Evolutionary conservation across 805 yeast genomes (phyloP), one percentile per base, ranked within the genome.

Genomic region (Phaffomyces thermotolerans): DNA sequence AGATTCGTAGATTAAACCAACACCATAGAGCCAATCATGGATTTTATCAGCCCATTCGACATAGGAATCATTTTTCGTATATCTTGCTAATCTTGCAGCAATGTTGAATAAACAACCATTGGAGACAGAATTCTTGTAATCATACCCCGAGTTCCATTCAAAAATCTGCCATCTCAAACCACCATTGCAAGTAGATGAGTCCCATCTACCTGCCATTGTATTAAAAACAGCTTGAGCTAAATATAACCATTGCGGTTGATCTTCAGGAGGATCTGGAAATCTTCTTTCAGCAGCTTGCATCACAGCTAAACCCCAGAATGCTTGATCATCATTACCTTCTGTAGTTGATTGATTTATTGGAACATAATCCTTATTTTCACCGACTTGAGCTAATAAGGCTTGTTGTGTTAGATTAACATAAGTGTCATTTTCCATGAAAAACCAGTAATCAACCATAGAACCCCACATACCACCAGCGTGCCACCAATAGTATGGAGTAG

Each of bases 251-350:
- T 76, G 75, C 25, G 84, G 84, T 44, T 75, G 64, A 30, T 65
- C 71, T 1, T 52, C 46, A 62, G 75, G 67, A 1, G 90, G 89
- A 55, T 85, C 84, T 6, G 85, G 69, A 64, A 88, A 88, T 64
- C 84, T 84, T 58, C 84, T 75, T 58, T 87, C 96, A 2, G 88
- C 82, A 1, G 95, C 95, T 15, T 75, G 78, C 84, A 87, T 80
- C 3, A 72, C 93, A 2, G 93, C 83, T 37, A 88, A 69, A 1
- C 95, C 96, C 96, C 96, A 87, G 59, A 88, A 84, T 0, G 86
- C 95, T 65, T 87, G 96, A 70, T 87, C 96, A 70, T 87, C 96
- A 59, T 87, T 87, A 63, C 96, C 96, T 64, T 87, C 95, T 2
- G 93, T 80, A 8, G 82, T 73, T 10, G 88, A 74, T 61, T 87